A percentile compares a stretch with the other conserved stretches of the same genome.
phyloP scores from a whole-genome alignment of 1,284 basidiomycete genomes.

The Malassezia yamatoensis region DNA sequence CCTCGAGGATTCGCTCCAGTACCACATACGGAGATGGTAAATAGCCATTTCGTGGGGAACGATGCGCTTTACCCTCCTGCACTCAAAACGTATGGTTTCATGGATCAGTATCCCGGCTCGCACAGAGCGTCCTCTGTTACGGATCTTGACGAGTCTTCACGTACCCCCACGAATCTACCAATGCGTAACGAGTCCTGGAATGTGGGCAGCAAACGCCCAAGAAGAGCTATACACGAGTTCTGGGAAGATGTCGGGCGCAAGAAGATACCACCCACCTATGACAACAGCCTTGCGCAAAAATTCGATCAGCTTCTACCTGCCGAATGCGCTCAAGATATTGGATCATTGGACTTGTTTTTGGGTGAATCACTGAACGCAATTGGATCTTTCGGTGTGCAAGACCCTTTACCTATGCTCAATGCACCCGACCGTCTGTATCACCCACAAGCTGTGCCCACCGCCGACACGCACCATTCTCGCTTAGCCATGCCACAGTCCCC shows the following conservation, averaged over 20 bases:
- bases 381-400: background rate
- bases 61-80: background rate
- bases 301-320: constrained; percentile 20
- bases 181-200: background rate
- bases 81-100: background rate
- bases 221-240: constrained; percentile 36
- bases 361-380: constrained; percentile 10
- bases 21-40: background rate
- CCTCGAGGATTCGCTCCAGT: background rate
- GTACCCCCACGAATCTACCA: background rate
- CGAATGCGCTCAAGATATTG: background rate
- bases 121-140: background rate
- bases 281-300: constrained; percentile 37
- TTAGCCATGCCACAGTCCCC: background rate
- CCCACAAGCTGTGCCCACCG: background rate
- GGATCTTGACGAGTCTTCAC: background rate
- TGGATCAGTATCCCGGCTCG: background rate
- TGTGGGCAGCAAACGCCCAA: constrained; percentile 27
- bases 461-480: background rate
- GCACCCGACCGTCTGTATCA: background rate
- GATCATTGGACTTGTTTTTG: constrained; percentile 7
- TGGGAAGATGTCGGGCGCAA: constrained; percentile 37
- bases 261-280: constrained; percentile 38
- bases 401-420: background rate
- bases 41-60: background rate